These are phyloP conservation scores for Neopestalotiopsis sp. DNA, from an alignment of 2,329 filamentous ascomycete genomes.

Conservation along the genomic window DNA sequence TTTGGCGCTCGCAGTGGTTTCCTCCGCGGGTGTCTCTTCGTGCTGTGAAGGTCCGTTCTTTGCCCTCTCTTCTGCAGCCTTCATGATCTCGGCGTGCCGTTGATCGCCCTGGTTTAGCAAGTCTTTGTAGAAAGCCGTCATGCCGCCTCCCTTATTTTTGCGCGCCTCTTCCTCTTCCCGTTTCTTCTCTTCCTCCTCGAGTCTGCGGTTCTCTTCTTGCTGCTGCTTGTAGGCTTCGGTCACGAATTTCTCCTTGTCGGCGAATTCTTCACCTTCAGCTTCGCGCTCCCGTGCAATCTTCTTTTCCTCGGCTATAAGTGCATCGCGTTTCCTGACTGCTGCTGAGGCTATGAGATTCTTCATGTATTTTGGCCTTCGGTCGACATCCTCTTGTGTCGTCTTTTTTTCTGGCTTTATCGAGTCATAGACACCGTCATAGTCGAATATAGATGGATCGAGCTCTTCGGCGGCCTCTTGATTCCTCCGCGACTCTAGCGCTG, in stretches of 20 bases:
- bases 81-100: conserved; percentile 71
- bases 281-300: conserved; percentile 78
- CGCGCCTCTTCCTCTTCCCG: conserved; percentile 68
- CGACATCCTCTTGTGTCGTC: conserved; percentile 52
- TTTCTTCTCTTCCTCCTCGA: conserved; percentile 74
- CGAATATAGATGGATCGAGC: conserved; percentile 77
- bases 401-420: conserved; percentile 71
- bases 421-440: conserved; percentile 85
- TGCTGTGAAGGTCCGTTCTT: conserved; percentile 44
- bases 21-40: conserved; percentile 41
- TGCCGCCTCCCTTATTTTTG: conserved; percentile 70
- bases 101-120: conserved; percentile 74
- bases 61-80: conserved; percentile 64
- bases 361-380: conserved; percentile 80
- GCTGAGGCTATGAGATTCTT: conserved; percentile 73
- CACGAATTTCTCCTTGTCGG: conserved; percentile 85
- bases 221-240: conserved; percentile 83
- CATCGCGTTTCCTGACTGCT: conserved; percentile 77
- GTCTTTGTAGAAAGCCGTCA: conserved; percentile 79
- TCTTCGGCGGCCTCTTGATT: conserved; percentile 69
- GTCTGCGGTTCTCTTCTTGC: conserved; percentile 72
- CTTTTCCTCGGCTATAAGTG: conserved; percentile 80
- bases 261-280: conserved; percentile 80
- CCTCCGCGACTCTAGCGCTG: conserved; percentile 65
- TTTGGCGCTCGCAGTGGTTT: conserved; percentile 59